A percentile compares a stretch with the other conserved stretches of the same genome.
Conservation (phyloP, 1,139 yeast genomes). For the Taphrina populina region DNA sequence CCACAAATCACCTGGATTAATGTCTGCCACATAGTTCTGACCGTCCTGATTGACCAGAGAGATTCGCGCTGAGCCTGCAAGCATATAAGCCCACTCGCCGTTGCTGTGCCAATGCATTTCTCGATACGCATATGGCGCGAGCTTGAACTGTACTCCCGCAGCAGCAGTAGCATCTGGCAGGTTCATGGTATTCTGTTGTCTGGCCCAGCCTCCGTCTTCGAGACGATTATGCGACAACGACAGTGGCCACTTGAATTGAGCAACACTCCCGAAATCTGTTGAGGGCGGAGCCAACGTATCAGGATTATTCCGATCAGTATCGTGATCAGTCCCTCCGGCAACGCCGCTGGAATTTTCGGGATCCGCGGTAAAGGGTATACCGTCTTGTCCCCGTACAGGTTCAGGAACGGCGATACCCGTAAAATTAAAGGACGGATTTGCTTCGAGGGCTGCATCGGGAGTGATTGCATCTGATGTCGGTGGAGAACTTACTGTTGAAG, state of each 20-base stretch:
- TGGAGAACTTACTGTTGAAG: neutral
- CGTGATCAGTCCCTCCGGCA: neutral
- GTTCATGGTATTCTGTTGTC: slow-evolving; percentile 20
- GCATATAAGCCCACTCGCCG: slow-evolving; percentile 33
- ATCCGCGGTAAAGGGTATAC: neutral
- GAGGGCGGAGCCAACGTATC: slow-evolving; percentile 18
- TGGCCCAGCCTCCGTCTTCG: slow-evolving; percentile 34
- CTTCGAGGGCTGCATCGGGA: slow-evolving; percentile 2
- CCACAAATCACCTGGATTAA: slow-evolving; percentile 28
- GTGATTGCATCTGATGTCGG: slow-evolving; percentile 11
- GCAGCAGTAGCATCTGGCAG: slow-evolving; percentile 26
- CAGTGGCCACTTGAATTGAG: slow-evolving; percentile 30
- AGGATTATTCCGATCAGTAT: slow-evolving; percentile 5
- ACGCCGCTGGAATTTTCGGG: neutral
- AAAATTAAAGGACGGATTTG: slow-evolving; percentile 33
- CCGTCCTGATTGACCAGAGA: slow-evolving; percentile 23
- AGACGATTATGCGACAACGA: slow-evolving; percentile 27
- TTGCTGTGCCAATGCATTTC: slow-evolving; percentile 33
- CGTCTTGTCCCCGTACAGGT: slow-evolving; percentile 13
- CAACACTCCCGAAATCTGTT: slow-evolving; percentile 8
- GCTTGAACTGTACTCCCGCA: slow-evolving; percentile 32
- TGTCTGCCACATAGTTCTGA: slow-evolving; percentile 14
- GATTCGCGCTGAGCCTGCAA: slow-evolving; percentile 22
- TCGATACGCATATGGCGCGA: slow-evolving; percentile 25
- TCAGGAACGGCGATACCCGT: slow-evolving; percentile 7